Conservation (phyloP, 768 basidiomycete species). For the Lactarius tabidus region DNA sequence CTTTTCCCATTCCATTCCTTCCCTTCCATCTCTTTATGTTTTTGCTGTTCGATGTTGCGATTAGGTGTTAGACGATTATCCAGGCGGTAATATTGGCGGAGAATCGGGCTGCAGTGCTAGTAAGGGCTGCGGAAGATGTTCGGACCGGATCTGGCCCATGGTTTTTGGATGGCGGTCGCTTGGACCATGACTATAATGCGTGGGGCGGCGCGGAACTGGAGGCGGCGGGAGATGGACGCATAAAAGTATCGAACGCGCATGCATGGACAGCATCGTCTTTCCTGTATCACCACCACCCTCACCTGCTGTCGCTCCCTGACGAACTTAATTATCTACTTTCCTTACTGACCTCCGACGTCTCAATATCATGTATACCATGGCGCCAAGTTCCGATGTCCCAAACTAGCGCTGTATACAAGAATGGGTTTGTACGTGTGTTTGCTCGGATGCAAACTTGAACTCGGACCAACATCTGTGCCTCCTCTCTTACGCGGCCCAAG, state of each 20-base stretch:
- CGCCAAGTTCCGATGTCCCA: neutral
- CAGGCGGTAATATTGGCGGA: conserved; percentile 24
- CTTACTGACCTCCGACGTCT: conserved; percentile 22
- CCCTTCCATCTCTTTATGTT: conserved; percentile 21
- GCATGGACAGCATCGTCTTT: conserved; percentile 20
- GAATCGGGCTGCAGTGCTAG: conserved; percentile 20
- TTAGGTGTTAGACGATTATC: conserved; percentile 25
- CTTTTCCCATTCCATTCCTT: conserved; percentile 16
- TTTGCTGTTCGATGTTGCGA: conserved; percentile 23
- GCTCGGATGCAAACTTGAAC: neutral
- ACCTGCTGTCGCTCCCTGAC: conserved; percentile 12
- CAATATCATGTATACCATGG: conserved; percentile 22
- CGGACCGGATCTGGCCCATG: conserved; percentile 16
- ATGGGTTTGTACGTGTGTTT: neutral
- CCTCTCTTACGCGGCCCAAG: neutral
- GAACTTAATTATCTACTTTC: conserved; percentile 25
- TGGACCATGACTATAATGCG: conserved; percentile 25
- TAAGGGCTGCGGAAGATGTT: conserved; percentile 18
- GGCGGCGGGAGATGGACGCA: conserved; percentile 17
- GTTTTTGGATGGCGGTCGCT: conserved; percentile 14
- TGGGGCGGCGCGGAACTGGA: conserved; percentile 16
- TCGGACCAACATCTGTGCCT: neutral
- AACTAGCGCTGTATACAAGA: neutral
- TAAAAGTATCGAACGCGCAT: conserved; percentile 24
- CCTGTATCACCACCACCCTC: conserved; percentile 19